Conservation (phyloP, 129 eudicot species). For the Flaveria trinervia region DNA sequence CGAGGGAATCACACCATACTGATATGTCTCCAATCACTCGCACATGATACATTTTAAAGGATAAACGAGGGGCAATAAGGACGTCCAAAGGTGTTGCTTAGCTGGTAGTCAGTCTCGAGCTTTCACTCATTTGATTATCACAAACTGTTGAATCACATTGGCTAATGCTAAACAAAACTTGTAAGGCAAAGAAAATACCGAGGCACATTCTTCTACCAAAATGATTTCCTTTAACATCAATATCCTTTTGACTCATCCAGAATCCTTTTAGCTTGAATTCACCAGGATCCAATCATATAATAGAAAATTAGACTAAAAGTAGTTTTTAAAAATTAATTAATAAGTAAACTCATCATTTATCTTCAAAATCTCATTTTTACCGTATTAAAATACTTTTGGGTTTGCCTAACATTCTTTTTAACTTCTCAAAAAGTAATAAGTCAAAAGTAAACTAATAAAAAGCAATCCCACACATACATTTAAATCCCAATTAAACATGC, state of each 20-base stretch:
- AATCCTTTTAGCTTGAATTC: constrained; percentile 39
- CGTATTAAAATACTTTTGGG: too few species aligned
- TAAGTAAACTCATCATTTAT: too few species aligned
- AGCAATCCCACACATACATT: too few species aligned
- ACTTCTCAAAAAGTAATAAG: too few species aligned
- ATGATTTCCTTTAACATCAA: constrained; percentile 29
- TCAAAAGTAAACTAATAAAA: too few species aligned
- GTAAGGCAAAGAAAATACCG: constrained; percentile 31
- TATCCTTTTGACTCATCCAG: constrained; percentile 27
- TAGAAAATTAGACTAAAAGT: too few species aligned
- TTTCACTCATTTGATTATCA: constrained; percentile 24
- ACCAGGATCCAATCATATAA: constrained; percentile 25
- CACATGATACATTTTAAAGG: neutral
- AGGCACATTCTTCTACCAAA: constrained; percentile 42
- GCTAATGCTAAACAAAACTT: constrained; percentile 20
- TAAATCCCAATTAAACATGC: too few species aligned
- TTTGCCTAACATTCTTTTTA: too few species aligned
- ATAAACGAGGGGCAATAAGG: constrained; percentile 33
- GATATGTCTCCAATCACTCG: too few species aligned
- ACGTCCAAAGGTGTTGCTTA: constrained; percentile 36
- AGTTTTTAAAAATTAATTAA: too few species aligned
- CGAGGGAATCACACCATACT: too few species aligned
- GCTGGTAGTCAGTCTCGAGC: constrained; percentile 20
- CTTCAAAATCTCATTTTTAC: too few species aligned
- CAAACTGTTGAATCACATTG: constrained; percentile 31